phyloP scores from a whole-genome alignment of 2,329 filamentous ascomycete genomes.

The Ceratocystis albifundus region DNA sequence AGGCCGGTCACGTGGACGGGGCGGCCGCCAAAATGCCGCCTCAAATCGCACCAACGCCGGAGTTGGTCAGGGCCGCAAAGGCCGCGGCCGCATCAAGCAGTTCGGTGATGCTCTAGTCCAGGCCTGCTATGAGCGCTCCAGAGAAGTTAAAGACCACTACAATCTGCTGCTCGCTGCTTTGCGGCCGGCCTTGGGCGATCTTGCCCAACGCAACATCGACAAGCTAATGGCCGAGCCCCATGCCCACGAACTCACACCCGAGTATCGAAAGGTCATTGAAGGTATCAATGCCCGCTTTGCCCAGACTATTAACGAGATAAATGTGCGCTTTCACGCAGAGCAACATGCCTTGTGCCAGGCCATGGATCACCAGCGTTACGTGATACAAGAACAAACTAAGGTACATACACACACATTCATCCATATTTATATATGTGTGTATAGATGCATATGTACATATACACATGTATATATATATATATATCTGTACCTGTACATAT shows the following conservation, averaged over 20 bases:
- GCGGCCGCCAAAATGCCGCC: conserved; percentile 26
- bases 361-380: conserved; percentile 22
- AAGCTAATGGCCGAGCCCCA: conserved; percentile 44
- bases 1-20: conserved; percentile 26
- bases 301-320: conserved; percentile 25
- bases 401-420: conserved; percentile 23
- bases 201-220: conserved; percentile 49
- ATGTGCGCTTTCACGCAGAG: conserved; percentile 24
- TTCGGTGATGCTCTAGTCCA: conserved; percentile 45
- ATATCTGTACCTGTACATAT: too few relatives aligned
- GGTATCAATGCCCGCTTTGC: conserved; percentile 40
- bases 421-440: neutral
- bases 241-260: conserved; percentile 41
- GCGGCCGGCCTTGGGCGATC: conserved; percentile 53
- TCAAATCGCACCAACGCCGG: conserved; percentile 25
- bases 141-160: conserved; percentile 54
- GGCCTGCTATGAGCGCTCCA: conserved; percentile 50
- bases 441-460: neutral
- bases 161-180: conserved; percentile 50
- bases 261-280: conserved; percentile 41
- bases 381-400: conserved; percentile 24
- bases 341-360: conserved; percentile 16
- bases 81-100: conserved; percentile 45
- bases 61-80: conserved; percentile 20
- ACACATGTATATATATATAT: too few relatives aligned